Conservation (phyloP, 805 yeast genomes). For the Cyberlindnera meyerae region DNA sequence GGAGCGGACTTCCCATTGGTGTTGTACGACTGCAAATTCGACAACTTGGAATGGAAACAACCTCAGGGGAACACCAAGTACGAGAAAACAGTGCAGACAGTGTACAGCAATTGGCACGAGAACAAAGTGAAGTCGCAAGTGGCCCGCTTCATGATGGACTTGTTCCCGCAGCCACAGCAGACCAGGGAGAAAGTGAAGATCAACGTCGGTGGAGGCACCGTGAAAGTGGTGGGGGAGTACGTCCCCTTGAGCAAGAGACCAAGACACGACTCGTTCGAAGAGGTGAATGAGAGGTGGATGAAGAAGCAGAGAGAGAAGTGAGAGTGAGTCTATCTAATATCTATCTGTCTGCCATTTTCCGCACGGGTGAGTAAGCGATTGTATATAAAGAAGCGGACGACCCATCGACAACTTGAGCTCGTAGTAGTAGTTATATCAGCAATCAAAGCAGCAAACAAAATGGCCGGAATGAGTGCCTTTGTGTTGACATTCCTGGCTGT, state of each 20-base stretch:
- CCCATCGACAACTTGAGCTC: too few relatives aligned
- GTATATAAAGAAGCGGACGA: too few relatives aligned
- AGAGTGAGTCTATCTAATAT: not conserved
- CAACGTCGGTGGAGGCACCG: conserved; percentile 77
- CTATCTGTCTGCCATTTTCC: too few relatives aligned
- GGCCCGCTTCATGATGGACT: conserved; percentile 27
- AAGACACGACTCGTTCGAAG: conserved; percentile 59
- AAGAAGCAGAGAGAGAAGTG: conserved; percentile 30
- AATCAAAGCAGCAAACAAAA: not conserved
- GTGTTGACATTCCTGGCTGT: not conserved
- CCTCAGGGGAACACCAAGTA: conserved; percentile 32
- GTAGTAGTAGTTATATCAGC: too few relatives aligned
- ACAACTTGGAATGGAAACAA: conserved; percentile 57
- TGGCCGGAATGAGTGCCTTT: not conserved
- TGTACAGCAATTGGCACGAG: conserved; percentile 51
- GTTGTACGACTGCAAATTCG: conserved; percentile 77
- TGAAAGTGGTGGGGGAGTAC: conserved; percentile 53
- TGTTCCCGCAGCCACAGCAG: conserved; percentile 13
- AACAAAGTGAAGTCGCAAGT: conserved; percentile 53
- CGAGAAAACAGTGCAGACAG: conserved; percentile 36
- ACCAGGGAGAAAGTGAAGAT: conserved; percentile 26
- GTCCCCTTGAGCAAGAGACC: conserved; percentile 53
- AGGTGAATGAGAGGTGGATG: conserved; percentile 59
- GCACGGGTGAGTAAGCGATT: too few relatives aligned
- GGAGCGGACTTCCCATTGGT: conserved; percentile 87